Percentiles rank a stretch among this genome's conserved stretches.
Evolutionary conservation across 768 basidiomycete species (phyloP).

Genomic region (Pisolithus albus): DNA sequence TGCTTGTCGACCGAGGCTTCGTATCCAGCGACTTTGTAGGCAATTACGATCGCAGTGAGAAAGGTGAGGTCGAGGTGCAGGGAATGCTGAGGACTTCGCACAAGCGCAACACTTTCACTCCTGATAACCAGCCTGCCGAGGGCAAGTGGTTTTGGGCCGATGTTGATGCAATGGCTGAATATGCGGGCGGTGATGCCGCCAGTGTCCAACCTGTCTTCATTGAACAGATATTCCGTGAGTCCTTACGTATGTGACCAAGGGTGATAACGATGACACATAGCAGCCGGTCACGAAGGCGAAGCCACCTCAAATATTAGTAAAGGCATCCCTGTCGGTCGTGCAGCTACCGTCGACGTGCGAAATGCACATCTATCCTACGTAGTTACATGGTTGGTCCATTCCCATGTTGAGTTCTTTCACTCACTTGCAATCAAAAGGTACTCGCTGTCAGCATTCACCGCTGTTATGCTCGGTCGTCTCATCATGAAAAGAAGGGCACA

Average conservation of each 20-base stretch:
- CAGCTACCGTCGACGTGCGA: slow-evolving; percentile 77
- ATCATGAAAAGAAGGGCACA: slow-evolving; percentile 47
- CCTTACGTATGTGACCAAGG: background rate
- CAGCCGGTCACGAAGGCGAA: slow-evolving; percentile 84
- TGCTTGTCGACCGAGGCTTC: slow-evolving; percentile 92
- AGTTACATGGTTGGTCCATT: slow-evolving; percentile 70
- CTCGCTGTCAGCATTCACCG: slow-evolving; percentile 78
- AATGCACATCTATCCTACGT: slow-evolving; percentile 96
- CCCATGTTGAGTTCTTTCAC: slow-evolving; percentile 2
- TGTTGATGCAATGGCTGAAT: slow-evolving; percentile 69
- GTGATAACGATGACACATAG: slow-evolving; percentile 3
- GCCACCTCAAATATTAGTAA: slow-evolving; percentile 49
- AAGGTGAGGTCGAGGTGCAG: slow-evolving; percentile 61
- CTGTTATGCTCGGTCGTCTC: slow-evolving; percentile 72
- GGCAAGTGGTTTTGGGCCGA: slow-evolving; percentile 94
- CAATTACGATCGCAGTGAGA: slow-evolving; percentile 31
- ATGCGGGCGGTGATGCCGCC: slow-evolving; percentile 63
- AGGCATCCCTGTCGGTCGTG: slow-evolving; percentile 81
- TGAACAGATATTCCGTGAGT: slow-evolving; percentile 85
- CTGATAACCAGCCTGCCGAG: slow-evolving; percentile 73
- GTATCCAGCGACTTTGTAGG: slow-evolving; percentile 53
- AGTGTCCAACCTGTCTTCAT: slow-evolving; percentile 83
- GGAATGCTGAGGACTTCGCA: slow-evolving; percentile 85
- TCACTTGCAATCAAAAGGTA: slow-evolving; percentile 51
- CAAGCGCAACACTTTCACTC: slow-evolving; percentile 73